A percentile compares a stretch with the other conserved stretches of the same genome.
These are phyloP conservation scores for Saccharomyces jurei DNA, from an alignment of 805 yeast species.

Conservation along the genomic window DNA sequence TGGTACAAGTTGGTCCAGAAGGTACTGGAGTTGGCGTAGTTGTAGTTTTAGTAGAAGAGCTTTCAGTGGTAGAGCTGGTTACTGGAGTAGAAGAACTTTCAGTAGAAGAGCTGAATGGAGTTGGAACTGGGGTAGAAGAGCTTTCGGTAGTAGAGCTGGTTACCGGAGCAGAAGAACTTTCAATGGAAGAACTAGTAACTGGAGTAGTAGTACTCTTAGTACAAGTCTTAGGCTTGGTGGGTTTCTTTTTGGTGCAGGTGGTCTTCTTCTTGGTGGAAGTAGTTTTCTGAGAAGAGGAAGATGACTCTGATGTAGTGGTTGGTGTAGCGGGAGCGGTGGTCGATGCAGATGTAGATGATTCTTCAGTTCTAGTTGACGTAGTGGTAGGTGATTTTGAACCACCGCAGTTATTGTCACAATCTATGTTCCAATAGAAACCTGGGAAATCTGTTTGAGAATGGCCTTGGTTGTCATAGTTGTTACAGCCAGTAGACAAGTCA, in stretches of 20 bases:
- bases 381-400: background rate
- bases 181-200: background rate
- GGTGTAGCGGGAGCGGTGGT: background rate
- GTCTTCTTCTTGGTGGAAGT: background rate
- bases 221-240: background rate
- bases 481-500: constrained; percentile 25
- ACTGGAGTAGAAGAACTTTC: background rate
- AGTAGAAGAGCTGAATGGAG: background rate
- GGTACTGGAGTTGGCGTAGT: background rate
- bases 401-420: background rate
- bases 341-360: background rate
- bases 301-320: background rate
- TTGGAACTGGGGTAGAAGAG: background rate
- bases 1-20: no score
- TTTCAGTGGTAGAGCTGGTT: background rate
- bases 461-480: constrained; percentile 18
- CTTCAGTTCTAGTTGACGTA: background rate
- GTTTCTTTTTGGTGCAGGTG: background rate
- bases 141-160: background rate
- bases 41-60: background rate
- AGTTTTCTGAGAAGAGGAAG: background rate
- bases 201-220: background rate
- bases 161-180: background rate
- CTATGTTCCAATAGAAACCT: constrained; percentile 17
- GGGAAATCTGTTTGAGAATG: constrained; percentile 26